Evolutionary conservation across 1,284 basidiomycete species (phyloP).

Genomic region (Porphyrellus sp.): DNA sequence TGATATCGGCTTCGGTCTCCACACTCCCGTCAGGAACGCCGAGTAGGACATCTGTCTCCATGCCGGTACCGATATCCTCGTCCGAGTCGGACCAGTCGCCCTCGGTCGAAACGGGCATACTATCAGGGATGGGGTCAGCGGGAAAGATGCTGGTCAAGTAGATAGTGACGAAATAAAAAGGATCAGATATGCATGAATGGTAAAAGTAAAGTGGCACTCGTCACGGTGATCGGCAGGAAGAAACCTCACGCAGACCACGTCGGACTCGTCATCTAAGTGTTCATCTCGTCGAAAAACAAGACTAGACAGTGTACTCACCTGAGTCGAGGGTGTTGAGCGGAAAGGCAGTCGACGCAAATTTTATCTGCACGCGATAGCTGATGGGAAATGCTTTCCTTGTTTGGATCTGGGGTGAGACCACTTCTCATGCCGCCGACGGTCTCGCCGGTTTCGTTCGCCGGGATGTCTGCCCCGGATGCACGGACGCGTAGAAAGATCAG

Average conservation of each 20-base stretch:
- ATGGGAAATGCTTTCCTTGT: slow-evolving; percentile 27
- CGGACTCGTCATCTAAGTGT: slow-evolving; percentile 87
- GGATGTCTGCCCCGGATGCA: slow-evolving; percentile 65
- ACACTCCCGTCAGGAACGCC: slow-evolving; percentile 74
- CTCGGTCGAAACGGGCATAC: slow-evolving; percentile 40
- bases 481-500: slow-evolving; percentile 66
- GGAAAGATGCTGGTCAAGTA: no score
- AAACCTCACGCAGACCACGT: slow-evolving; percentile 56
- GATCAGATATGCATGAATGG: slow-evolving; percentile 91
- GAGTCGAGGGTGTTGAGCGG: slow-evolving; percentile 10
- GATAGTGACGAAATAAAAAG: slow-evolving; percentile 6
- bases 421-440: background rate
- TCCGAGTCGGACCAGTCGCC: slow-evolving; percentile 79
- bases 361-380: no score
- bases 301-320: slow-evolving; percentile 29
- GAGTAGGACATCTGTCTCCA: slow-evolving; percentile 69
- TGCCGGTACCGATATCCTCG: slow-evolving; percentile 50
- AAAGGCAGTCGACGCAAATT: background rate
- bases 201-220: slow-evolving; percentile 58
- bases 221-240: slow-evolving; percentile 55
- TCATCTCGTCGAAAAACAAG: slow-evolving; percentile 52
- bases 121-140: slow-evolving; percentile 20
- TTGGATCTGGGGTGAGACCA: slow-evolving; percentile 3
- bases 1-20: slow-evolving; percentile 51
- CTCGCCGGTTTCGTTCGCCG: slow-evolving; percentile 12